Evolutionary conservation across 805 yeast species (phyloP), one percentile per base, ranked within the genome.

Genomic region (Spathaspora girioi): DNA sequence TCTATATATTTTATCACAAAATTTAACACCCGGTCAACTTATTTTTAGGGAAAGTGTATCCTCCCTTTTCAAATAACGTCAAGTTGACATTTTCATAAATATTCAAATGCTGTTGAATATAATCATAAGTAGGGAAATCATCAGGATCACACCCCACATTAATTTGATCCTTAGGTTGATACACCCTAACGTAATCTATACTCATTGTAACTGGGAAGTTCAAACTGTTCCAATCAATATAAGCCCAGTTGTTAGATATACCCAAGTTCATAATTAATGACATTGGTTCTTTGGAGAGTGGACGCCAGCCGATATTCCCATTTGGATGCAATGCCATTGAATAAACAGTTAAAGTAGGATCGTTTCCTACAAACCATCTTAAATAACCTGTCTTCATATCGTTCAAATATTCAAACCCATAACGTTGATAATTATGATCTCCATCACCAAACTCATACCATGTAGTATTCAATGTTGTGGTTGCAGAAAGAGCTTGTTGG

Each of bases 201-300:
- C 81, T 74, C 84, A 92, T 75, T 1, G 80, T 77, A 12, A 80
- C 80, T 1, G 99, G 99, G 80, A 93, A 93, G 45, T 70, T 70
- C 53, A 91, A 73, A 4, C 83, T 74, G 43, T 83, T 82, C 97
- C 97, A 93, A 70, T 91, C 93, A 55, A 93, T 93, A 67, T 88
- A 89, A 7, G 94, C 89, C 98, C 98, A 93, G 54, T 83, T 87
- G 61, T 85, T 87, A 14, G 97, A 92, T 49, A 93, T 73, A 76
- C 97, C 99, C 71, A 93, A 70, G 67, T 93, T 93, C 76, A 93
- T 63, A 57, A 93, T 71, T 54, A 93, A 79, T 1, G 96, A 79
- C 97, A 93, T 91, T 56, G 98, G 98, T 65, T 93, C 99, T 65
- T 87, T 86, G 19, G 94, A 77, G 27, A 93, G 80, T 56, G 80